Conservation (phyloP, 345 rosid genomes). For the Pistacia vera region DNA sequence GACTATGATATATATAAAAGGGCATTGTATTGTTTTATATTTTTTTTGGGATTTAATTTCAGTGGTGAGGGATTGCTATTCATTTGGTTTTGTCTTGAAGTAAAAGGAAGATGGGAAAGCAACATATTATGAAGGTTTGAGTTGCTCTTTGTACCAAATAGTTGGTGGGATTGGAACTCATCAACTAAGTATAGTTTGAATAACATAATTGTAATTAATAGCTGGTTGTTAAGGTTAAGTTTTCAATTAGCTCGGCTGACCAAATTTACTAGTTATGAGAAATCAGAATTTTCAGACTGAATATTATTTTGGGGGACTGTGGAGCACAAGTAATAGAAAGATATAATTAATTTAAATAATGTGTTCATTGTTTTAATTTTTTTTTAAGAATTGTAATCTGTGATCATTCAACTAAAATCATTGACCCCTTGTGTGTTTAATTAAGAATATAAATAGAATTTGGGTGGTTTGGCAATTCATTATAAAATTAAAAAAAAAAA, state of each 20-base stretch:
- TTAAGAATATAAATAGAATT: no score
- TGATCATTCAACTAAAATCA: no score
- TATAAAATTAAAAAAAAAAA: no score
- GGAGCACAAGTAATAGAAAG: no score
- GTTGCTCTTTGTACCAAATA: conserved; percentile 47
- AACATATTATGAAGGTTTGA: background rate
- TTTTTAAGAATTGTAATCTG: no score
- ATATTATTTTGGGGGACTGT: no score
- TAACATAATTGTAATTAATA: conserved; percentile 4
- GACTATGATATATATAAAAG: conserved; percentile 2
- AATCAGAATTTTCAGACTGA: background rate
- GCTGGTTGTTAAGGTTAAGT: background rate
- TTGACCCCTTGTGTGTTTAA: no score
- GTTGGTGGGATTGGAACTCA: conserved; percentile 56
- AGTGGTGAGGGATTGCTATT: conserved; percentile 27
- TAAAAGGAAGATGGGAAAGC: conserved; percentile 33
- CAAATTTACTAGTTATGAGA: background rate
- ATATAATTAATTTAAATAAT: no score
- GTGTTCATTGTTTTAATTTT: no score
- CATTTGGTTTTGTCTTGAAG: conserved; percentile 41
- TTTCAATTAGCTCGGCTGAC: conserved; percentile 3
- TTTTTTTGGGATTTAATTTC: conserved; percentile 2
- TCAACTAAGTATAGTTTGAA: conserved; percentile 34
- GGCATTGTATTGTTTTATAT: no score
- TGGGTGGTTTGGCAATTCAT: no score